A percentile compares a stretch with the other conserved stretches of the same genome.
Evolutionary conservation across 768 basidiomycete species (phyloP).

Genomic region (Austroboletus festivus): DNA sequence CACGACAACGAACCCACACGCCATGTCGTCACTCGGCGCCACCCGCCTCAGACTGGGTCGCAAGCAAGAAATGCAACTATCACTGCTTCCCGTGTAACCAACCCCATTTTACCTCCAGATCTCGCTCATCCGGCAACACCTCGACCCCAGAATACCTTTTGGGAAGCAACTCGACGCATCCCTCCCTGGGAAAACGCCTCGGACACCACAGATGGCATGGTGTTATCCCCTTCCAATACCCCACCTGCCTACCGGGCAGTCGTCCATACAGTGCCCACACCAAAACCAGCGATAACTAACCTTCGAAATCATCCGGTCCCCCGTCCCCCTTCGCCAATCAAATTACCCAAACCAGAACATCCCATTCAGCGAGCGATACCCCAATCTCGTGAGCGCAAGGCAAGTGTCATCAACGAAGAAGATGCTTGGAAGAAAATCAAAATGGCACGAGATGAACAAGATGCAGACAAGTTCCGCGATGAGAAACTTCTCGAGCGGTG

Average conservation of each 20-base stretch:
- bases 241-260: conserved; percentile 51
- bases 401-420: conserved; percentile 59
- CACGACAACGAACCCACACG: conserved; percentile 18
- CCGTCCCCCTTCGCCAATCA: conserved; percentile 30
- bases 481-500: conserved; percentile 64
- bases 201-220: conserved; percentile 35
- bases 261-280: conserved; percentile 27
- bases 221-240: conserved; percentile 36
- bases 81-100: conserved; percentile 13
- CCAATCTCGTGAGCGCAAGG: conserved; percentile 39
- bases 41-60: conserved; percentile 7
- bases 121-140: conserved; percentile 30
- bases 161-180: conserved; percentile 8
- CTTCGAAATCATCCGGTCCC: conserved; percentile 11
- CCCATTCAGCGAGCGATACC: conserved; percentile 14
- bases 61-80: conserved; percentile 10
- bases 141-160: conserved; percentile 22
- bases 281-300: conserved; percentile 11
- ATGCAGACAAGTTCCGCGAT: conserved; percentile 66
- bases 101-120: conserved; percentile 27
- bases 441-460: conserved; percentile 64
- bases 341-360: conserved; percentile 25
- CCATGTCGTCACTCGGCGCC: conserved; percentile 2
- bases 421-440: conserved; percentile 78
- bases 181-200: conserved; percentile 37